Percentiles rank a stretch among this genome's conserved stretches.
Conservation (phyloP, 768 basidiomycete species). For the Cystobasidium ongulense region DNA sequence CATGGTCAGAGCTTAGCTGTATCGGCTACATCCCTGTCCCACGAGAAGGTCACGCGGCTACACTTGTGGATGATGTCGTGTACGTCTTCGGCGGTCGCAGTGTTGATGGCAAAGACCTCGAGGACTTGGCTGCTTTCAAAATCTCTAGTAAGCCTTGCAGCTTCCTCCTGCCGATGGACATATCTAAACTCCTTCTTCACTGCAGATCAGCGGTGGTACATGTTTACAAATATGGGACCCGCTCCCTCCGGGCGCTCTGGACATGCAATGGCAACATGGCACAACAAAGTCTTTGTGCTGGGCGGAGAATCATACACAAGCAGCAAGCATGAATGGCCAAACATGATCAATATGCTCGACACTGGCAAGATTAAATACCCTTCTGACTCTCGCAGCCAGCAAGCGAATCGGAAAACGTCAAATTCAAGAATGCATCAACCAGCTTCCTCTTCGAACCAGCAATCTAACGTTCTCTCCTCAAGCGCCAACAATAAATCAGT, state of each 20-base stretch:
- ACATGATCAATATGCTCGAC: conserved; percentile 80
- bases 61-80: conserved; percentile 91
- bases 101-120: conserved; percentile 90
- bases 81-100: conserved; percentile 96
- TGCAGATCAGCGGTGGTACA: conserved; percentile 93
- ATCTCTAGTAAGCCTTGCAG: conserved; percentile 69
- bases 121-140: conserved; percentile 93
- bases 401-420: conserved; percentile 7
- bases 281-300: conserved; percentile 78
- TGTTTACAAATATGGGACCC: conserved; percentile 99
- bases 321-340: conserved; percentile 58
- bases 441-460: neutral
- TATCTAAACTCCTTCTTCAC: neutral
- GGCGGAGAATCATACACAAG: conserved; percentile 75
- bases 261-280: conserved; percentile 94
- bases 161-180: neutral
- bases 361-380: conserved; percentile 96
- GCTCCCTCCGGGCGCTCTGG: conserved; percentile 84
- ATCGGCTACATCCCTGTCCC: conserved; percentile 95
- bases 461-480: neutral
- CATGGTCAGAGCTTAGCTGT: conserved; percentile 86
- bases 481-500: conserved; percentile 1
- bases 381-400: conserved; percentile 47
- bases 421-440: conserved; percentile 18
- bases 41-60: conserved; percentile 90